These are phyloP conservation scores for Rhizoclosmatium globosum DNA, from an alignment of 192 early-diverging fungal species.

Conservation along the genomic window DNA sequence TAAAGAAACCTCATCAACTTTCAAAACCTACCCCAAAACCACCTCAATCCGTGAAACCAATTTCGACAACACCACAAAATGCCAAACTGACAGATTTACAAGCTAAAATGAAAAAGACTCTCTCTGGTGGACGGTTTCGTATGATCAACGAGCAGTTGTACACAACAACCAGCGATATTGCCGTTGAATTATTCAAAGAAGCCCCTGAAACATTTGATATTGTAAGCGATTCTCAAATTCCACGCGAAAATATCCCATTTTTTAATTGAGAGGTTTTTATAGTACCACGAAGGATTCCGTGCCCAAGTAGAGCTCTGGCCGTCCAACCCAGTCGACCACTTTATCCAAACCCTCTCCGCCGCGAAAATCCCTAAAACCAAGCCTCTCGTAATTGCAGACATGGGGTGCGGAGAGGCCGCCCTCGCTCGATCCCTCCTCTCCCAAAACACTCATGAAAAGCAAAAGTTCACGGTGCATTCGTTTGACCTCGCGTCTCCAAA, in stretches of 20 bases:
- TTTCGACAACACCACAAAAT: not conserved
- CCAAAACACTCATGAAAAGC: conserved; percentile 14
- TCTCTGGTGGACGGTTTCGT: conserved; percentile 63
- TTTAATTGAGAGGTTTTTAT: conserved; percentile 38
- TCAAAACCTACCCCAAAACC: not conserved
- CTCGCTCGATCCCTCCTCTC: conserved; percentile 72
- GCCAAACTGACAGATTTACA: conserved; percentile 64
- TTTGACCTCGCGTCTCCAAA: conserved; percentile 22
- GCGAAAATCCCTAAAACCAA: conserved; percentile 52
- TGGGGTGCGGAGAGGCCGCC: conserved; percentile 97
- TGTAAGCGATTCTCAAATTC: conserved; percentile 42
- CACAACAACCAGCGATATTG: conserved; percentile 79
- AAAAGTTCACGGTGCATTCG: conserved; percentile 24
- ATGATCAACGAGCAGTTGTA: conserved; percentile 98
- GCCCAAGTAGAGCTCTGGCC: conserved; percentile 93
- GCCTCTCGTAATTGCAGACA: conserved; percentile 77
- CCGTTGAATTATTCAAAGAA: conserved; percentile 78
- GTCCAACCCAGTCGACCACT: conserved; percentile 88
- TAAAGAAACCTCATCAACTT: not conserved
- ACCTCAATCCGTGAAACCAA: not conserved
- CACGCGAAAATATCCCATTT: conserved; percentile 81
- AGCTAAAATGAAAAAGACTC: conserved; percentile 74
- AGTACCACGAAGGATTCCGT: conserved; percentile 95
- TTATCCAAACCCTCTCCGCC: conserved; percentile 70
- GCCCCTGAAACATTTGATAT: conserved; percentile 92